Evolutionary conservation across 2,329 filamentous ascomycete genomes (phyloP), one percentile per base, ranked within the genome.

Genomic region (Stagonosporopsis rhizophila): DNA sequence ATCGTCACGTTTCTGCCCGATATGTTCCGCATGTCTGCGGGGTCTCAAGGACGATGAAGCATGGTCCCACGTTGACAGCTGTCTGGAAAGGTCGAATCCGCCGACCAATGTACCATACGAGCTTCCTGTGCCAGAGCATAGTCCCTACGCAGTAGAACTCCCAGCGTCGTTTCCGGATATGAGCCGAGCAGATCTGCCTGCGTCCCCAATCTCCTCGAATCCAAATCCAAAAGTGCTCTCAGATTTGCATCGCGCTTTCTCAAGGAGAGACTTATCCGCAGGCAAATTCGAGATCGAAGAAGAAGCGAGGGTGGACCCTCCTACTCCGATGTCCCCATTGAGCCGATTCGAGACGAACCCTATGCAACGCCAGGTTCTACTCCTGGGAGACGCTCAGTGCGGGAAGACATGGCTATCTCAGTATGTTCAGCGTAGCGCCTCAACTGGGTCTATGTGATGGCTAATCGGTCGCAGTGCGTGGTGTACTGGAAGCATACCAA

Each of bases 351-450:
- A 38, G 41, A 7, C 25, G 22, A 14, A 48, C 14, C 15, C 27
- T 12, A 17, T 35, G 22, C 46, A 51, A 27, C 53, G 61, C 20
- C 58, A 58, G 23, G 37, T 58, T 1, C 27, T 64, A 4, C 35
- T 64, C 11, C 20, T 64, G 4, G 58, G 59, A 11, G 59, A 64
- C 23, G 4, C 47, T 4, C 38, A 44, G 20, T 64, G 57, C 27
- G 54, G 44, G 7, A 60, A 61, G 19, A 53, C 53, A 9, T 58
- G 40, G 38, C 37, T 64, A 22, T 44, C 52, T 27, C 48, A 55
- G 53, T 56, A 52, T 3, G 41, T 35, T 3, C 37, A 25, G 42
- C 32, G 5, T 1, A 61, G 27, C 19, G 8, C 2, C 8, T 6
- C 25, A 30, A n/a, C n/a, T n/a, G n/a, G n/a, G n/a, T n/a, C n/a